Conservation (phyloP, 2,329 filamentous ascomycete species). For the Colletotrichum melonis region DNA sequence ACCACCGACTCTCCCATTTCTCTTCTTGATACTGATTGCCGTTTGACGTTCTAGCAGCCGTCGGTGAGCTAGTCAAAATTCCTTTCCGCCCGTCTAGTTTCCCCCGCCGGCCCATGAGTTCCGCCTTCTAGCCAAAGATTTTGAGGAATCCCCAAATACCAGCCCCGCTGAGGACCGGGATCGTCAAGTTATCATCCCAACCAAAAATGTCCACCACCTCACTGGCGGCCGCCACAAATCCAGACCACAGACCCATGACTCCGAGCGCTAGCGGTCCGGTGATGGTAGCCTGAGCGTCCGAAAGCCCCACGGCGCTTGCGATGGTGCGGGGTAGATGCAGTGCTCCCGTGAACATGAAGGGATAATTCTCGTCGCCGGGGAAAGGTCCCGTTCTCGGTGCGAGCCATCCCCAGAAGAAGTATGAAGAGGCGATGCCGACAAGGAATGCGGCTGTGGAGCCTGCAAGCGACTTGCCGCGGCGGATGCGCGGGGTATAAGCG, state of each 20-base stretch:
- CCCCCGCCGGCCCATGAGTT: background rate
- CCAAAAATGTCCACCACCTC: conserved; percentile 93
- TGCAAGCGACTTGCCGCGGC: conserved; percentile 90
- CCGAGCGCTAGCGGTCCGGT: conserved; percentile 79
- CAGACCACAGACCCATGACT: conserved; percentile 86
- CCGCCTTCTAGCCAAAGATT: conserved; percentile 72
- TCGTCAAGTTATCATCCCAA: conserved; percentile 98
- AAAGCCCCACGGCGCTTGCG: conserved; percentile 71
- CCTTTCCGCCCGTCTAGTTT: conserved; percentile 11
- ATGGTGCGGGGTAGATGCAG: conserved; percentile 75
- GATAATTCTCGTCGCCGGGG: conserved; percentile 74
- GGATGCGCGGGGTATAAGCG: conserved; percentile 85
- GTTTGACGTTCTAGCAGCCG: conserved; percentile 14
- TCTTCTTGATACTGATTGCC: conserved; percentile 15
- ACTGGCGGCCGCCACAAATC: conserved; percentile 87
- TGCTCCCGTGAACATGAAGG: conserved; percentile 84
- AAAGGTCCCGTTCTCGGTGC: conserved; percentile 76
- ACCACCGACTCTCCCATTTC: conserved; percentile 5
- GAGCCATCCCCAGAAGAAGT: conserved; percentile 88
- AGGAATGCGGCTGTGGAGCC: conserved; percentile 87
- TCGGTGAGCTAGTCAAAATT: conserved; percentile 20
- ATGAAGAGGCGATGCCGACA: conserved; percentile 85
- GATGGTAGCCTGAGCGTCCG: conserved; percentile 68
- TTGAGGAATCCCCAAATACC: conserved; percentile 94
- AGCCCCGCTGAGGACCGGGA: conserved; percentile 88